Evolutionary conservation across 2,329 filamentous ascomycete species (phyloP).

Genomic region (Phaeomoniella chlamydospora): DNA sequence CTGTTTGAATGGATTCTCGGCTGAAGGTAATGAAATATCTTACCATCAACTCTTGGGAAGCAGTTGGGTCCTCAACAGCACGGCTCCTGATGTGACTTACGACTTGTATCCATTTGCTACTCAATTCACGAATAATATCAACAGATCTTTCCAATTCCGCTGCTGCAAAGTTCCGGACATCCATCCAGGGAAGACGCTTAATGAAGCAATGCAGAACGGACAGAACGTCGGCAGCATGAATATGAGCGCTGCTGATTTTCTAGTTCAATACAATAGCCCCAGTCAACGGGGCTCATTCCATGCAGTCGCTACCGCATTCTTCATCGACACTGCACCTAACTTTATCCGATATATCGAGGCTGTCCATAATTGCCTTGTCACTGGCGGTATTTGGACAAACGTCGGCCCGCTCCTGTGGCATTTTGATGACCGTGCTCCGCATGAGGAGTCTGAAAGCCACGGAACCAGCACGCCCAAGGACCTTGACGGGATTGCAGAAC

Average conservation of each 20-base stretch:
- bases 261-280: conserved; percentile 59
- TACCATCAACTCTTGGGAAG: conserved; percentile 92
- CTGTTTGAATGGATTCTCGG: conserved; percentile 54
- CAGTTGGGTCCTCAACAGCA: conserved; percentile 40
- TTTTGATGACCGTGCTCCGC: conserved; percentile 61
- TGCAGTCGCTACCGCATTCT: conserved; percentile 81
- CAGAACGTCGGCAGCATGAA: conserved; percentile 53
- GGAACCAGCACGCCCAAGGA: conserved; percentile 20
- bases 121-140: conserved; percentile 73
- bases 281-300: conserved; percentile 53
- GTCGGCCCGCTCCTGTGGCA: conserved; percentile 90
- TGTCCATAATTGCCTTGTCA: conserved; percentile 60
- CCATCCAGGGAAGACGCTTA: conserved; percentile 48
- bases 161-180: conserved; percentile 67
- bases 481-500: conserved; percentile 63
- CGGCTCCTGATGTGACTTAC: conserved; percentile 45
- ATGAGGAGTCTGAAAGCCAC: conserved; percentile 11
- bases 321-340: conserved; percentile 94
- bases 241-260: conserved; percentile 89
- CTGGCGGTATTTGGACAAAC: conserved; percentile 75
- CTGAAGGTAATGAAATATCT: conserved; percentile 89
- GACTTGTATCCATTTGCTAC: conserved; percentile 74
- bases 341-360: conserved; percentile 79
- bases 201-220: conserved; percentile 13
- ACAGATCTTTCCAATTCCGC: conserved; percentile 59